Conservation (phyloP, 352 stramenopile species). For the Phytophthora crassamura region DNA sequence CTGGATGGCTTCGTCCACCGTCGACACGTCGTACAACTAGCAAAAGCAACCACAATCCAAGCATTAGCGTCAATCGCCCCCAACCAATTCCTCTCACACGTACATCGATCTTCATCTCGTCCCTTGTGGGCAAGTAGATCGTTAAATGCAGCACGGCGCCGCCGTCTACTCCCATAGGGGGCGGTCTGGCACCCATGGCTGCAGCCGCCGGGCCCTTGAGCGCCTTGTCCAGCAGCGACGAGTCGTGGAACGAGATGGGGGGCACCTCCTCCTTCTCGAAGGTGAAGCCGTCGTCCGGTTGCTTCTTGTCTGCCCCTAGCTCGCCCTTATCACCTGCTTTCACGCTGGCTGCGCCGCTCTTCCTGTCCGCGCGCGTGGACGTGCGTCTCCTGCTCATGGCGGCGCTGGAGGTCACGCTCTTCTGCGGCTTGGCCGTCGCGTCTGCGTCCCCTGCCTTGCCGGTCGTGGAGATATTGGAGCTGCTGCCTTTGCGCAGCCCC, state of each 20-base stretch:
- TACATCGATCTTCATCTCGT: slow-evolving; percentile 91
- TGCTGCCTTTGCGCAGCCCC: slow-evolving; percentile 36
- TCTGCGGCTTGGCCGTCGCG: slow-evolving; percentile 23
- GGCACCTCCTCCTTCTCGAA: slow-evolving; percentile 76
- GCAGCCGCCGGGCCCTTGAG: slow-evolving; percentile 63
- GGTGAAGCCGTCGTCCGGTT: slow-evolving; percentile 54
- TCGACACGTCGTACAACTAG: slow-evolving; percentile 88
- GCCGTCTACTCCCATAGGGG: slow-evolving; percentile 63
- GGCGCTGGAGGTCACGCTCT: slow-evolving; percentile 34
- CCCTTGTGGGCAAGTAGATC: slow-evolving; percentile 84
- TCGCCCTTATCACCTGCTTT: slow-evolving; percentile 29
- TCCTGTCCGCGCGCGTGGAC: slow-evolving; percentile 38
- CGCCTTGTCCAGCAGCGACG: slow-evolving; percentile 79
- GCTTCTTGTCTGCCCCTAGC: slow-evolving; percentile 23
- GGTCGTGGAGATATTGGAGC: slow-evolving; percentile 4
- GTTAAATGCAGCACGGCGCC: slow-evolving; percentile 81
- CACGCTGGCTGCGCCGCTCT: slow-evolving; percentile 25
- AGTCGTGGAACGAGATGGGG: slow-evolving; percentile 71
- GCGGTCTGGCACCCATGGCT: slow-evolving; percentile 58
- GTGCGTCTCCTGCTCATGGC: slow-evolving; percentile 29
- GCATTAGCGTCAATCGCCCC: neutral
- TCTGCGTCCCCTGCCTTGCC: slow-evolving; percentile 25
- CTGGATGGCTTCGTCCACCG: slow-evolving; percentile 88
- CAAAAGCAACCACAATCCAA: slow-evolving; percentile 6
- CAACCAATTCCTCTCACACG: slow-evolving; percentile 8